A percentile compares a stretch with the other conserved stretches of the same genome.
Evolutionary conservation across 192 early-diverging fungal species (phyloP).

Genomic region (Linnemannia hyalina): DNA sequence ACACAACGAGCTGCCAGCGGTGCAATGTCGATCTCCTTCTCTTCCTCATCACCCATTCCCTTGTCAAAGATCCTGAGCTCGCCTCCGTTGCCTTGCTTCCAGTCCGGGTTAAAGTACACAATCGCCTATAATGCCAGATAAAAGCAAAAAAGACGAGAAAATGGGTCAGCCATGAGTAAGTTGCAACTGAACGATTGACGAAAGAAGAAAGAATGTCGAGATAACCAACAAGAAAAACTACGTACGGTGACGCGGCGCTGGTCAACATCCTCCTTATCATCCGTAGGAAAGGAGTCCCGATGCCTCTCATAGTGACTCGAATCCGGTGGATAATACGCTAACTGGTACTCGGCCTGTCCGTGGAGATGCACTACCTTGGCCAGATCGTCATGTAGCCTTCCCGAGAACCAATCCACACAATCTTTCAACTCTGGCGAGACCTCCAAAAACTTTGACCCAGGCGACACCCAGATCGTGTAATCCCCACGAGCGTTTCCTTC

Average conservation of each 20-base stretch:
- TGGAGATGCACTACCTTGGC: conserved; percentile 57
- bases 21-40: conserved; percentile 52
- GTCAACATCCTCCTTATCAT: conserved; percentile 59
- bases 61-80: conserved; percentile 68
- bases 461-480: conserved; percentile 61
- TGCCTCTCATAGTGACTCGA: conserved; percentile 66
- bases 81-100: conserved; percentile 63
- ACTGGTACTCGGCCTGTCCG: conserved; percentile 63
- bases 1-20: conserved; percentile 61
- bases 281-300: conserved; percentile 70
- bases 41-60: conserved; percentile 47
- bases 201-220: not conserved
- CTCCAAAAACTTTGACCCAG: conserved; percentile 40
- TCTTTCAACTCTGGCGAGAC: conserved; percentile 30
- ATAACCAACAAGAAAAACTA: not conserved
- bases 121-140: conserved; percentile 53
- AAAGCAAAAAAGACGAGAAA: not conserved
- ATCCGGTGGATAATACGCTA: conserved; percentile 62
- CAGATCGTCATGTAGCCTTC: conserved; percentile 56
- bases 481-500: conserved; percentile 68
- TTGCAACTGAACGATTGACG: not conserved
- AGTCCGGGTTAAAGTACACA: conserved; percentile 68
- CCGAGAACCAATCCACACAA: conserved; percentile 55
- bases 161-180: not conserved
- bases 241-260: conserved; percentile 69